Base-by-base conservation (phyloP, 176 grass and related monocot species). In the Dendrocalamus sinicus region DNA sequence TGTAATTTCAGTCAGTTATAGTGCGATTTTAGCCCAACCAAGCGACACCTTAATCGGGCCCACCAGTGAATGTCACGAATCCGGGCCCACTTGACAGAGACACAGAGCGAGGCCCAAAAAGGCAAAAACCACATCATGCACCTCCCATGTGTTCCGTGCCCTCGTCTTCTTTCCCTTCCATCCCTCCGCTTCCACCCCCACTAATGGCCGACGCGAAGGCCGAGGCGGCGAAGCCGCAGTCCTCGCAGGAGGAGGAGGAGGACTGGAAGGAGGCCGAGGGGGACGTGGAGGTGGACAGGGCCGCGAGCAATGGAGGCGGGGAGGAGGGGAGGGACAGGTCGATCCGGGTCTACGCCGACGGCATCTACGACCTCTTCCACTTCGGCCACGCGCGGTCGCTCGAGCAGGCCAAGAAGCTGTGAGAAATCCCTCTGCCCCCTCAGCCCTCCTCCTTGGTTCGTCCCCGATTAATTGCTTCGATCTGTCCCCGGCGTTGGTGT, bases 311-410 rank as follows among this genome's bases (percentile, higher is more conserved):
- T 57, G 90, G 86, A 9, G 48, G 19, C n/a, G 54, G 5, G 64
- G 62, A 67, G 30, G 75, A 65, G 71, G 73, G 81, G 75, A 81
- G 75, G 78, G 92, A 90, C 75, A 37, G 90, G 48, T 92, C 92
- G 70, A 89, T 97, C 74, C 86, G 94, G 60, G 92, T 97, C 67
- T 97, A 97, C 64, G 94, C 94, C 47, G 94, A 97, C 54, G 94
- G 94, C 65, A 97, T 97, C 76, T 97, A 97, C 86, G 94, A 94
- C 85, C 94, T 97, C 79, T 94, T 97, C 86, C 94, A 97, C 76
- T 97, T 97, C 89, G 94, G 94, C 58, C 94, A 97, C 81, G 94
- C 94, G 46, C 78, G 79, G 67, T 97, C 92, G 35, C 94, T 97
- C n/a, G 94, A 97, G 84, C 94, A 97, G 84, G 94, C 94, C n/a